A percentile compares a stretch with the other conserved stretches of the same genome.
phyloP scores from a whole-genome alignment of 2,329 filamentous ascomycete genomes.

The Sclerotiophoma versabilis region DNA sequence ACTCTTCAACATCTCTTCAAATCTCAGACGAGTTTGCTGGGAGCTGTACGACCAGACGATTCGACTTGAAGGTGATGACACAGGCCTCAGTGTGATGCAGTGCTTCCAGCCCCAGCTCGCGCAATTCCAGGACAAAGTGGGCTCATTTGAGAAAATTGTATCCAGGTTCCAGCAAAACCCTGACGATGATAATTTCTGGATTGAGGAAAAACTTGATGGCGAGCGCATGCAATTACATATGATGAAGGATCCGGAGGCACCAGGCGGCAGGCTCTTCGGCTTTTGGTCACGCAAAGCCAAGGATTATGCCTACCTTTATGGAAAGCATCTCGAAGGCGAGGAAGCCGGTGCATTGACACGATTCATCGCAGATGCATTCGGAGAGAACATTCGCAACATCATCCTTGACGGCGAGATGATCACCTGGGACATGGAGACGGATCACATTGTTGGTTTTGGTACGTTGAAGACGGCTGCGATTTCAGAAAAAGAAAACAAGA shows the following conservation, averaged over 20 bases:
- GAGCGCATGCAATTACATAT: conserved; percentile 98
- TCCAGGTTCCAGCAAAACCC: conserved; percentile 69
- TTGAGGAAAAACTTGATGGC: conserved; percentile 96
- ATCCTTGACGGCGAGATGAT: conserved; percentile 99
- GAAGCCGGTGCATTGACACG: conserved; percentile 79
- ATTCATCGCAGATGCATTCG: conserved; percentile 79
- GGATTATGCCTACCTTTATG: conserved; percentile 95
- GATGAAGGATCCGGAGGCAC: conserved; percentile 70
- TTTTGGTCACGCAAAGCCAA: conserved; percentile 98
- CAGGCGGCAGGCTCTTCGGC: conserved; percentile 75
- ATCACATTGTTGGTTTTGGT: conserved; percentile 88
- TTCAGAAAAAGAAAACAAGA: conserved; percentile 77
- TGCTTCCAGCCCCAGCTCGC: conserved; percentile 97
- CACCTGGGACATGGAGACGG: conserved; percentile 88
- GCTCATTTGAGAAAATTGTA: conserved; percentile 79
- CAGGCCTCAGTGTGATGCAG: conserved; percentile 82
- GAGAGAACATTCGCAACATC: conserved; percentile 77
- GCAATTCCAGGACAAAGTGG: conserved; percentile 79
- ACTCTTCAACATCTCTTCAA: conserved; percentile 87
- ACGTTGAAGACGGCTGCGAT: conserved; percentile 91
- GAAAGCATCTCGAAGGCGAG: conserved; percentile 72
- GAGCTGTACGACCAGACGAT: conserved; percentile 78
- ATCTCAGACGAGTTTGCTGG: conserved; percentile 90
- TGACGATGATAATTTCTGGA: conserved; percentile 85
- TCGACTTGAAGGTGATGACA: conserved; percentile 76